Conservation (phyloP, 1,284 basidiomycete species). For the Ustilago hordei region DNA sequence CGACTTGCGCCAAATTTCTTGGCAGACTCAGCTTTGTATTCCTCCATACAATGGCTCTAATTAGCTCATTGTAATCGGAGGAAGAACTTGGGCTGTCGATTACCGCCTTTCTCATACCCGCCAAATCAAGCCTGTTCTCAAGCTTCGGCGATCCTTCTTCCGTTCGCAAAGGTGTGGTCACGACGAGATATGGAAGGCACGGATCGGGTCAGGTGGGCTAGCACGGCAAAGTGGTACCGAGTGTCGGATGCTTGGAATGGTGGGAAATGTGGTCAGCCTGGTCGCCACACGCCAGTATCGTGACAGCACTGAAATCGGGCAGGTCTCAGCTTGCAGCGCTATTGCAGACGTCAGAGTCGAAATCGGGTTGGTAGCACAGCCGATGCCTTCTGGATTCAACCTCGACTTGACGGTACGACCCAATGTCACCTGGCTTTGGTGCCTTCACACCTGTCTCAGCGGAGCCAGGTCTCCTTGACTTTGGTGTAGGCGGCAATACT, state of each 20-base stretch:
- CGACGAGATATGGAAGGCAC: background rate
- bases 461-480: too few species aligned
- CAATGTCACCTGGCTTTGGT: too few species aligned
- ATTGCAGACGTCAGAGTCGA: too few species aligned
- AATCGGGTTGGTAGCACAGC: background rate
- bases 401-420: too few species aligned
- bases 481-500: too few species aligned
- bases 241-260: slow-evolving; percentile 14
- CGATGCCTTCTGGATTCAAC: too few species aligned
- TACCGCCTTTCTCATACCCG: background rate
- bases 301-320: background rate
- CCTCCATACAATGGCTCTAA: background rate
- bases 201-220: slow-evolving; percentile 7
- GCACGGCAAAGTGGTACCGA: background rate
- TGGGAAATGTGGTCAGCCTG: background rate
- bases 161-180: background rate
- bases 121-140: background rate
- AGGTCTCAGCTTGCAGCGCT: too few species aligned
- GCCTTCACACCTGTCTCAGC: too few species aligned
- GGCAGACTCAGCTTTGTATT: slow-evolving; percentile 8
- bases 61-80: background rate
- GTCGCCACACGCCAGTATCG: background rate
- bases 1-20: slow-evolving; percentile 24
- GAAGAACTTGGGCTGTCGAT: slow-evolving; percentile 1
- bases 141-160: slow-evolving; percentile 2